Conservation (phyloP, 73 alveolate genomes). For the Stentor coeruleus region DNA sequence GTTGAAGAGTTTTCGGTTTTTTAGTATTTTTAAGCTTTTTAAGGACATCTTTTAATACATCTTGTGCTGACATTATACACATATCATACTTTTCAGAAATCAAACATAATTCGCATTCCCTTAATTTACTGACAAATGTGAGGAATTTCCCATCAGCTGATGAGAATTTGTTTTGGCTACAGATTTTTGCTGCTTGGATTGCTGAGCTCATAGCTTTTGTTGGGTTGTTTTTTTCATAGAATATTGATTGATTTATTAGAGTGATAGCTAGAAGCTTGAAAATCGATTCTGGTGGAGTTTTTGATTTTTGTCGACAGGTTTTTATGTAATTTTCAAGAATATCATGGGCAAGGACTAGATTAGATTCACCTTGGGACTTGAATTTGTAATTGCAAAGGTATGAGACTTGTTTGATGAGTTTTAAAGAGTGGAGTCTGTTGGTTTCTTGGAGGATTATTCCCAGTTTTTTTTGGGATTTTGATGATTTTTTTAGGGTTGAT, state of each 20-base stretch:
- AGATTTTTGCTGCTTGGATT: neutral
- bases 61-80: neutral
- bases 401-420: neutral
- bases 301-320: neutral
- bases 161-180: neutral
- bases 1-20: neutral
- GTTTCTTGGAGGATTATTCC: neutral
- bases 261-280: neutral
- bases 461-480: neutral
- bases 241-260: neutral
- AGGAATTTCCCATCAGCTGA: neutral
- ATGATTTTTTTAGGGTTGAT: too few species aligned
- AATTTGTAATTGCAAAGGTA: neutral
- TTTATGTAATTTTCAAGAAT: neutral
- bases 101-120: neutral
- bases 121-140: too few species aligned
- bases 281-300: neutral
- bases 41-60: neutral
- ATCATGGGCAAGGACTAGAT: neutral
- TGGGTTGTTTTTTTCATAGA: neutral
- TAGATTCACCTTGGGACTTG: neutral
- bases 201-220: neutral
- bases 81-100: neutral
- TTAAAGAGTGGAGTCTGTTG: neutral
- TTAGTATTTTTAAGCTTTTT: neutral